phyloP scores from a whole-genome alignment of 2,329 filamentous ascomycete genomes.

The Onygenales sp. region DNA sequence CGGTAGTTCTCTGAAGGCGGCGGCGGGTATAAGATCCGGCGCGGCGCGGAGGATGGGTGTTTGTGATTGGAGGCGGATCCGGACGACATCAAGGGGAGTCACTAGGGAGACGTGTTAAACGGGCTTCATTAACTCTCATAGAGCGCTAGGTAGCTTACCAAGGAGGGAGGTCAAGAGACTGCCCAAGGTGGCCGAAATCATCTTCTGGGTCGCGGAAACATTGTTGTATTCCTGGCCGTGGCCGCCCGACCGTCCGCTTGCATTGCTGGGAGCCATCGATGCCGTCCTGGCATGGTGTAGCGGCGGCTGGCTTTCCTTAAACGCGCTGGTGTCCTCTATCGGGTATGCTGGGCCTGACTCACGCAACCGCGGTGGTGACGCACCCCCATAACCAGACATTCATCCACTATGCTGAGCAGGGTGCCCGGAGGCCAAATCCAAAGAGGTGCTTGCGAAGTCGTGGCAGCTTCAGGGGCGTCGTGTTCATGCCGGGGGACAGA shows the following conservation, averaged over 20 bases:
- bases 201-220: conserved; percentile 78
- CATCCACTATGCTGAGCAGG: neutral
- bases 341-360: conserved; percentile 14
- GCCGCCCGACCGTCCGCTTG: conserved; percentile 12
- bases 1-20: conserved; percentile 58
- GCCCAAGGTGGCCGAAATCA: conserved; percentile 86
- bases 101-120: conserved; percentile 42
- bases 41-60: conserved; percentile 37
- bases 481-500: neutral
- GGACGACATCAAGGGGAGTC: conserved; percentile 92
- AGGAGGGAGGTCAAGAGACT: conserved; percentile 83
- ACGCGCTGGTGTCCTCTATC: neutral
- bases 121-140: neutral
- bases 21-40: conserved; percentile 38
- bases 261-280: conserved; percentile 23
- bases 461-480: neutral
- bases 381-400: conserved; percentile 18
- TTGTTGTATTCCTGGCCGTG: conserved; percentile 28
- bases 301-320: conserved; percentile 16
- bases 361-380: conserved; percentile 13
- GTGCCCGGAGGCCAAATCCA: neutral
- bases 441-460: neutral
- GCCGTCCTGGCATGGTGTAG: conserved; percentile 21
- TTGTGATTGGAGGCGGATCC: conserved; percentile 88
- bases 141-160: conserved; percentile 45